phyloP scores from a whole-genome alignment of 2,329 filamentous ascomycete species.

The Pseudopithomyces maydicus region DNA sequence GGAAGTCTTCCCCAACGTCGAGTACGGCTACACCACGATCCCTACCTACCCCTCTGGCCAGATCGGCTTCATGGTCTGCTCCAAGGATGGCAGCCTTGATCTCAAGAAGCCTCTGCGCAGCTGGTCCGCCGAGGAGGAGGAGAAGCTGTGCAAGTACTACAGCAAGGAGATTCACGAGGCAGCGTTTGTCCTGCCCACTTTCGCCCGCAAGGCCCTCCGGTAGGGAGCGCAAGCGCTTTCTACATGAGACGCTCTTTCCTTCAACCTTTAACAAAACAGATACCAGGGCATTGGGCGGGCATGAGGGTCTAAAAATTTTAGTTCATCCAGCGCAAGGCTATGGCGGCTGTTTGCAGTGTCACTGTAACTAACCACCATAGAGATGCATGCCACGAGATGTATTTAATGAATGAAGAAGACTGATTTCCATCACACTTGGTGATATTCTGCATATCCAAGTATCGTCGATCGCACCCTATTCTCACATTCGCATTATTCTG shows the following conservation, averaged over 20 bases:
- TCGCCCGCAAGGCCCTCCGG: constrained; percentile 76
- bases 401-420: constrained; percentile 13
- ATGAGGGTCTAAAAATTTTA: constrained; percentile 24
- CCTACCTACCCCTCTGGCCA: constrained; percentile 98
- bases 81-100: constrained; percentile 86
- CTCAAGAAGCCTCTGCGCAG: constrained; percentile 82
- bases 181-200: constrained; percentile 89
- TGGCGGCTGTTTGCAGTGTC: constrained; percentile 2
- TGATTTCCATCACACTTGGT: background rate
- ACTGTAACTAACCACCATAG: constrained; percentile 15
- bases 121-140: constrained; percentile 87
- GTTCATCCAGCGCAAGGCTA: constrained; percentile 11
- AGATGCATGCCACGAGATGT: background rate
- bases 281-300: constrained; percentile 37
- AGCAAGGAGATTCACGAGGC: constrained; percentile 96
- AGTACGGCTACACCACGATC: constrained; percentile 99
- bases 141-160: constrained; percentile 94
- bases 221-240: constrained; percentile 26
- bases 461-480: no score
- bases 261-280: constrained; percentile 30
- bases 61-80: constrained; percentile 99
- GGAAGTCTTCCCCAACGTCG: constrained; percentile 94
- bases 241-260: constrained; percentile 1
- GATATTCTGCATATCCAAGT: background rate
- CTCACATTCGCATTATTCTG: background rate